Evolutionary conservation across 768 basidiomycete species (phyloP).

Genomic region (Tricholoma terreum): DNA sequence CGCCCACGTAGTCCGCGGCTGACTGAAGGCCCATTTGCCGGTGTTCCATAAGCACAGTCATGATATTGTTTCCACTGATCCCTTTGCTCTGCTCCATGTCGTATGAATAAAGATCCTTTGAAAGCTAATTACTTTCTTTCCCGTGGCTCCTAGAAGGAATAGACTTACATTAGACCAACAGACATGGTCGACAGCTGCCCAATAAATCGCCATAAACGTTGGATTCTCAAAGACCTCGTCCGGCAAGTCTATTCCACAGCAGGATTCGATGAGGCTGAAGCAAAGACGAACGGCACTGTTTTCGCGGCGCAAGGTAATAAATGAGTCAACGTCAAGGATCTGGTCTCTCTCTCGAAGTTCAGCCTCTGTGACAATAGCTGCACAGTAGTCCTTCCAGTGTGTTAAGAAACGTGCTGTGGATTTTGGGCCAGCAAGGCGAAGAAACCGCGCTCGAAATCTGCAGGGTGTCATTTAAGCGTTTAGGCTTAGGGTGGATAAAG

Average conservation of each 20-base stretch:
- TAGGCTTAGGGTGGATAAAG: neutral
- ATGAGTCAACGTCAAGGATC: constrained; percentile 53
- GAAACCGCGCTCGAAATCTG: constrained; percentile 54
- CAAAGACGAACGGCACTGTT: constrained; percentile 66
- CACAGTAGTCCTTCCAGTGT: constrained; percentile 54
- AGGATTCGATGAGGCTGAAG: constrained; percentile 61
- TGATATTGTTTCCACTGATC: constrained; percentile 61
- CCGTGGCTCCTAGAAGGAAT: neutral
- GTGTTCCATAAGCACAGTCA: constrained; percentile 65
- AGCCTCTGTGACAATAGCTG: constrained; percentile 58
- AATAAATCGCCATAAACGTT: constrained; percentile 50
- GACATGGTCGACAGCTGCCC: constrained; percentile 61
- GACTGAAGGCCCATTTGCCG: constrained; percentile 52
- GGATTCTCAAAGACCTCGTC: constrained; percentile 59
- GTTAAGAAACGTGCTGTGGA: constrained; percentile 48
- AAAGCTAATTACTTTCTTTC: neutral
- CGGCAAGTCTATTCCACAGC: constrained; percentile 58
- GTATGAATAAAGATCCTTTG: constrained; percentile 68
- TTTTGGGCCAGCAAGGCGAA: constrained; percentile 42
- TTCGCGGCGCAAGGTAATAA: constrained; percentile 58
- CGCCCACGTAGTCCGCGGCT: constrained; percentile 55
- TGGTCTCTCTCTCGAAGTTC: constrained; percentile 54
- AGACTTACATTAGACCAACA: constrained; percentile 65
- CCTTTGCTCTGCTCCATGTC: constrained; percentile 71
- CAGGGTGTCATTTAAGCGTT: constrained; percentile 4